Evolutionary conservation across 2,329 filamentous ascomycete species (phyloP), one percentile per base, ranked within the genome.

Genomic region (Fusarium oxysporum): DNA sequence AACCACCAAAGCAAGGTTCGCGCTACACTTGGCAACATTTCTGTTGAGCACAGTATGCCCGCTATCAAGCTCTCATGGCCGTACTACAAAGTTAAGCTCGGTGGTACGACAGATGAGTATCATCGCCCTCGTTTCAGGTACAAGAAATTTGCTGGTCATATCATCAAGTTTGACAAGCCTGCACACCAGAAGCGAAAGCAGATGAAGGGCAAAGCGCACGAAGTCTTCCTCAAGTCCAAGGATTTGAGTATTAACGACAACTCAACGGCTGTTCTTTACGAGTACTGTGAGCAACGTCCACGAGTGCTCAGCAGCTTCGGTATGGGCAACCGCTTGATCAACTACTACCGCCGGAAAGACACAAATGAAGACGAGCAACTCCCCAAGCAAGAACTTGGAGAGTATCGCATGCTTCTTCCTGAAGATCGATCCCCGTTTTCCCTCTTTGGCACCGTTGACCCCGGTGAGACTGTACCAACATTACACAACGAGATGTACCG

Each of bases 341-440:
- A 99, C 82, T 99, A 98, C 82, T 98, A 98, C 80, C 93, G 95
- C 66, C 94, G 94, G 78, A 93, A 94, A 79, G 89, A 89, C 44
- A 86, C 87, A 45, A 88, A 88, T 38, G 93, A 97, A 50, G 93
- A 96, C 68, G 89, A 91, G 54, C 88, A 90, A 58, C 88, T 93
- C 3, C 93, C 94, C 2, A 97, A 95, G 84, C 86, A 88, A 50
- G 94, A 97, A 8, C 89, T 99, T 70, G 96, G 96, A 65, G 96
- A 99, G 83, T 93, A 93, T 5, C 92, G 93, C 53, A 92, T 97
- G 19, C 87, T 99, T 38, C 87, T 98, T 37, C 94, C 95, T 4
- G 95, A 99, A 80, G 96, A 99, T 82, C 94, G 96, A 78, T 98
- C 96, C 50, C 96, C 96, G 0, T 99, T 99, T 81, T 93, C 95